Percentiles rank a stretch among this genome's conserved stretches.
Evolutionary conservation across 2,329 filamentous ascomycete genomes (phyloP).

Genomic region (Pseudodiploospora longispora): DNA sequence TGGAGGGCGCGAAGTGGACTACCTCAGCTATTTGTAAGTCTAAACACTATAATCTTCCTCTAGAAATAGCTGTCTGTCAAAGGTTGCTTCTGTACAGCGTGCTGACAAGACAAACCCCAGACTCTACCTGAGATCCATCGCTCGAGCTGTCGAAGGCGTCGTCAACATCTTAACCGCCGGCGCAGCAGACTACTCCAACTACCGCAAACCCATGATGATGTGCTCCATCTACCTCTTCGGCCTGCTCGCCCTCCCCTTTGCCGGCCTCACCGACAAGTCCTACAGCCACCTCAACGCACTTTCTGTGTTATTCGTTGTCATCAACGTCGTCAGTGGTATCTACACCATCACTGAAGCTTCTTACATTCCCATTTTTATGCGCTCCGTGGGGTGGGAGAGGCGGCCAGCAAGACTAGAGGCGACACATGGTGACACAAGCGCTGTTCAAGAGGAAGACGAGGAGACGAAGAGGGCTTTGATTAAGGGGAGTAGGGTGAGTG

Average conservation of each 20-base stretch:
- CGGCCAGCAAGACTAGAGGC: conserved; percentile 3
- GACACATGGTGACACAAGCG: background rate
- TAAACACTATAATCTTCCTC: background rate
- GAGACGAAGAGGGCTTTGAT: conserved; percentile 6
- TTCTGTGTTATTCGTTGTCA: conserved; percentile 8
- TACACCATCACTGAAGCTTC: conserved; percentile 13
- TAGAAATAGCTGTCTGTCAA: too few species aligned
- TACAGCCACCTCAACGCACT: conserved; percentile 12
- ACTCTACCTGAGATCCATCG: conserved; percentile 12
- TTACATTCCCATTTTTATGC: conserved; percentile 15
- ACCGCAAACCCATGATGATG: conserved; percentile 15
- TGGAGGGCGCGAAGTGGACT: conserved; percentile 12
- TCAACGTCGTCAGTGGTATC: conserved; percentile 11
- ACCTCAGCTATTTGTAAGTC: conserved; percentile 13
- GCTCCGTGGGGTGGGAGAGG: conserved; percentile 10
- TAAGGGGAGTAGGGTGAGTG: conserved; percentile 12
- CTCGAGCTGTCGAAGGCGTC: conserved; percentile 11
- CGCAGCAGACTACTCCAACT: conserved; percentile 12
- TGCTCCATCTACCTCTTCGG: conserved; percentile 14
- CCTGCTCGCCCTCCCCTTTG: conserved; percentile 11
- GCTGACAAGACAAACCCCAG: background rate
- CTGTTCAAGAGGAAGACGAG: background rate
- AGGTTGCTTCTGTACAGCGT: too few species aligned
- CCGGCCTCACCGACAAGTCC: conserved; percentile 9
- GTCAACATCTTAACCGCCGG: conserved; percentile 11